Evolutionary conservation across 306 rosid species (phyloP), one percentile per base, ranked within the genome.

Genomic region (Gleditsia sinensis): DNA sequence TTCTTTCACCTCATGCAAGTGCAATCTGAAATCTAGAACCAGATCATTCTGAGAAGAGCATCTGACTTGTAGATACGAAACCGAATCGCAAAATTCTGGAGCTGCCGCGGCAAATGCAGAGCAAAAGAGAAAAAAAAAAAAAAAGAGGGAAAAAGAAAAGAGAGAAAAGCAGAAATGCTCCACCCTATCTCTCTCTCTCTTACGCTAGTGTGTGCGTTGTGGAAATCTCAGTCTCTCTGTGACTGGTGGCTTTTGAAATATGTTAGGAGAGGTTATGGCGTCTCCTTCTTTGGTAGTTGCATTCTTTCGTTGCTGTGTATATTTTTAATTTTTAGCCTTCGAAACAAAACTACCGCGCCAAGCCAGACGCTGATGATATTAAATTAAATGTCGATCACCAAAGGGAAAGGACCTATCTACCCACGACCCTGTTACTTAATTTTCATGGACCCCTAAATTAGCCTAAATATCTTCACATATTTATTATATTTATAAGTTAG

Each of bases 181-280:
- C 56, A 72, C 34, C 59, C 75, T 61, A 23, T 62, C 55, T 32
- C 48, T 69, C 40, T 55, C 33, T 62, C 66, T 67, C 49, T 81
- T 60, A 77, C 55, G 74, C 74, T 53, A 72, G 33, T 60, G 64
- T 42, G 60, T 55, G 40, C 8, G 30, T 70, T 69, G 66, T 74
- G 59, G 65, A 69, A 60, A 45, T 62, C 13, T 75, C 48, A 39
- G 51, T 37, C 57, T 16, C 54, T 58, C 20, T 28, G 25, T 21
- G 67, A 64, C 67, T 63, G 1, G 25, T n/a, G 20, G 77, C 58
- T 80, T 84, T 73, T 74, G 78, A 69, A 74, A 45, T 39, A 17
- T 68, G 69, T 36, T 70, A 78, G 80, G 24, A 60, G 80, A 69
- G 75, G 96, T 81, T 93, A 83, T 83, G 84, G 87, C 78, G 91